Base-by-base conservation (phyloP, 768 basidiomycete species). In the Auricularia cornea region DNA sequence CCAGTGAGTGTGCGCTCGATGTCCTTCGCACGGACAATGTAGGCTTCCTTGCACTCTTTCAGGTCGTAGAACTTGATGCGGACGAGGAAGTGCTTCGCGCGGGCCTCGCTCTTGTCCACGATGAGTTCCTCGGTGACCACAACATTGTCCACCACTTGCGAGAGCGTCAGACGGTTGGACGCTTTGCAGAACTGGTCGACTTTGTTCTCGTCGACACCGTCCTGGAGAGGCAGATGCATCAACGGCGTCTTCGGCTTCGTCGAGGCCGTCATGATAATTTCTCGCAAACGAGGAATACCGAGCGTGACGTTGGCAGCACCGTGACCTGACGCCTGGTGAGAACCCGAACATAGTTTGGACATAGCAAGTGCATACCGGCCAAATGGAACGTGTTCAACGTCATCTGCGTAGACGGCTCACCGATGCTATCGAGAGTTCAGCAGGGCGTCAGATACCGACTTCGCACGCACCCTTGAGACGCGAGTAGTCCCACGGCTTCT, bases 331-430 rank as follows among this genome's bases (percentile, higher is more conserved):
- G 62, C 28, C 52, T 23, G 23, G 18, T 56, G n/a, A 44, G 38
- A 60, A 60, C 41, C n/a, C 60, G 61, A 57, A 52, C 51, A 41
- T 54, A 69, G 40, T 65, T 3, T 14, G 32, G n/a, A 8, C 56
- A 48, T 35, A 26, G n/a, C 3, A 12, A 64, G 66, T 40, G 71
- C 83, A 70, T 74, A 87, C 94, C 96, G 68, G 97, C 97, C 70
- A 99, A 95, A 79, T 99, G 97, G 85, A 99, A 99, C 14, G 97
- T 99, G 73, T 99, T 99, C 66, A 99, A 78, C 10, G 97, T 99
- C 97, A 99, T 99, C 73, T 99, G 97, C 0, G 97, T 99, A 18
- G 97, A 99, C 3, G 97, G 97, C 74, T 99, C 97, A 60, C 97
- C 97, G 51, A 99, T 85, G 77, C 97, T 98, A 64, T 8, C 61